Evolutionary conservation across 2,329 filamentous ascomycete genomes (phyloP).

Genomic region (Cladorrhinum sp.): DNA sequence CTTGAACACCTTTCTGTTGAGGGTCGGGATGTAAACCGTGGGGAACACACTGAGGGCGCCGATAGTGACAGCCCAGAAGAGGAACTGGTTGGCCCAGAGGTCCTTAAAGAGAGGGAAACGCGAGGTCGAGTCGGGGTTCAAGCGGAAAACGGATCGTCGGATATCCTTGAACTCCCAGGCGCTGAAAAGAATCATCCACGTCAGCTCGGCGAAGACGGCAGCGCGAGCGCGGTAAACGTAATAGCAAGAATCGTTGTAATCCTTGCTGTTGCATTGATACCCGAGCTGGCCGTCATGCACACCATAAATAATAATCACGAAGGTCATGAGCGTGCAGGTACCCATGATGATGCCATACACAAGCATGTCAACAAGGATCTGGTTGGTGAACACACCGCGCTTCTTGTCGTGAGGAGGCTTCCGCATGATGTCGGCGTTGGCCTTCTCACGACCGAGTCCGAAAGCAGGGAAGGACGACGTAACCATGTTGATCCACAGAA

Average conservation of each 20-base stretch:
- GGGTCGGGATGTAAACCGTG: slow-evolving; percentile 67
- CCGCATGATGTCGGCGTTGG: slow-evolving; percentile 72
- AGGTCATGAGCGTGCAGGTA: slow-evolving; percentile 61
- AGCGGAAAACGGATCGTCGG: slow-evolving; percentile 67
- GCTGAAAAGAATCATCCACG: slow-evolving; percentile 69
- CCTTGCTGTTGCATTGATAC: slow-evolving; percentile 56
- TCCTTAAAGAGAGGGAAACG: slow-evolving; percentile 57
- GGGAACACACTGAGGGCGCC: slow-evolving; percentile 63
- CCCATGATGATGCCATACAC: slow-evolving; percentile 79
- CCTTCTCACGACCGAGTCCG: slow-evolving; percentile 76
- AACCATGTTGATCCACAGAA: slow-evolving; percentile 93
- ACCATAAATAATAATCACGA: slow-evolving; percentile 62
- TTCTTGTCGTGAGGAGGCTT: slow-evolving; percentile 71
- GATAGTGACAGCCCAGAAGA: slow-evolving; percentile 63
- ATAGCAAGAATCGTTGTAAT: slow-evolving; percentile 52
- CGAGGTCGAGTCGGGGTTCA: slow-evolving; percentile 53
- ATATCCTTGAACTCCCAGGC: slow-evolving; percentile 78
- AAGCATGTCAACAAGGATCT: slow-evolving; percentile 75
- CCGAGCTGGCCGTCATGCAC: slow-evolving; percentile 56
- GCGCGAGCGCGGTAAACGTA: slow-evolving; percentile 68
- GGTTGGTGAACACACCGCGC: slow-evolving; percentile 71
- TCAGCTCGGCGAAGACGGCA: slow-evolving; percentile 69
- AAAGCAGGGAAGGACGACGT: slow-evolving; percentile 86
- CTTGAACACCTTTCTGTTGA: slow-evolving; percentile 71
- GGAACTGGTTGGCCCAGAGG: slow-evolving; percentile 66